phyloP scores from a whole-genome alignment of 768 basidiomycete species.

The Rhodotorula taiwanensis region DNA sequence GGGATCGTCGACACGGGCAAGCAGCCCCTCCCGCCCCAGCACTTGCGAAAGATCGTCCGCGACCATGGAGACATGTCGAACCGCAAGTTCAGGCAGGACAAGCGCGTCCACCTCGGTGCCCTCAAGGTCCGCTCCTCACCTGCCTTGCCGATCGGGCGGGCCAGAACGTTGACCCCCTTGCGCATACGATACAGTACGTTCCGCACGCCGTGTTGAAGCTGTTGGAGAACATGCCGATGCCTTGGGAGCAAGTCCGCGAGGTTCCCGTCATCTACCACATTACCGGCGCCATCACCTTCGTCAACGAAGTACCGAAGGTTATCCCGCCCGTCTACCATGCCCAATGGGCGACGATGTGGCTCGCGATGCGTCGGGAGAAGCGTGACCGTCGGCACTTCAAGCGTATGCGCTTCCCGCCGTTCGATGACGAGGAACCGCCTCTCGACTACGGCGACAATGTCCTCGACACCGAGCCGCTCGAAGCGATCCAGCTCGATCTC shows the following conservation, averaged over 20 bases:
- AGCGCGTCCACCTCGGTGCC: conserved; percentile 96
- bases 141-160: background rate
- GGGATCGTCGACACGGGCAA: conserved; percentile 89
- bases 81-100: conserved; percentile 97
- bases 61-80: conserved; percentile 88
- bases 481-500: conserved; percentile 93
- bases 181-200: conserved; percentile 56
- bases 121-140: conserved; percentile 48
- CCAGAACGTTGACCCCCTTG: background rate
- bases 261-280: conserved; percentile 98
- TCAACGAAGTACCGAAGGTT: conserved; percentile 93
- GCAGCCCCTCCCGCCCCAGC: conserved; percentile 73
- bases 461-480: conserved; percentile 91
- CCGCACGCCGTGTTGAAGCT: conserved; percentile 99
- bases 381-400: conserved; percentile 98
- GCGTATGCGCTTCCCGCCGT: conserved; percentile 98
- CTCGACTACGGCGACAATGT: conserved; percentile 99
- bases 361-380: conserved; percentile 98
- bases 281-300: conserved; percentile 98
- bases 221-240: conserved; percentile 65
- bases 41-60: conserved; percentile 98
- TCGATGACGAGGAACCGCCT: conserved; percentile 98
- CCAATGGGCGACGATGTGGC: conserved; percentile 99
- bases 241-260: conserved; percentile 78
- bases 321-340: conserved; percentile 98